These are phyloP conservation scores for Citrus unshiu DNA, from an alignment of 345 rosid species.

Conservation along the genomic window DNA sequence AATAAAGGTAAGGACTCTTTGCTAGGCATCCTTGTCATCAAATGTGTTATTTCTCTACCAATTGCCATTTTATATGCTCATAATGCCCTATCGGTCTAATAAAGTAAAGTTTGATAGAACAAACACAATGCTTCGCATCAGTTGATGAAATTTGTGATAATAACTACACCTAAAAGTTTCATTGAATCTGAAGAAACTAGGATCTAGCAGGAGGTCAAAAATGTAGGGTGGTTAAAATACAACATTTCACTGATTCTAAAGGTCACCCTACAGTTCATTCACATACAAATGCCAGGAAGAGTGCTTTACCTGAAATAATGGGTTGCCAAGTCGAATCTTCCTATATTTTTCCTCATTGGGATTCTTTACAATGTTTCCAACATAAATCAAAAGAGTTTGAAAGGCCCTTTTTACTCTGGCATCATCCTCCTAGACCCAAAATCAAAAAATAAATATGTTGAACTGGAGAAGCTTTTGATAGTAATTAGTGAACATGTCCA, in stretches of 20 bases:
- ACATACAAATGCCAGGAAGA: neutral
- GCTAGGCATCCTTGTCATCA: neutral
- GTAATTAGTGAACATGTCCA: neutral
- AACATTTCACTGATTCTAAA: neutral
- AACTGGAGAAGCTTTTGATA: neutral
- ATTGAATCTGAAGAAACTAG: neutral
- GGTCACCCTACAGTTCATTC: neutral
- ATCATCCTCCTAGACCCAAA: constrained; percentile 45
- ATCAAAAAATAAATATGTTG: neutral
- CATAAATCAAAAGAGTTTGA: constrained; percentile 60
- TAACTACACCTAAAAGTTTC: neutral
- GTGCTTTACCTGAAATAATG: constrained; percentile 46
- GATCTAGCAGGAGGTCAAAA: neutral
- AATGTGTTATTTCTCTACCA: neutral
- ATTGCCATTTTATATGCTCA: neutral
- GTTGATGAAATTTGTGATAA: neutral
- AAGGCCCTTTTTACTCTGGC: constrained; percentile 52
- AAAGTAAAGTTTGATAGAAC: neutral
- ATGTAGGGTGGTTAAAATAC: neutral
- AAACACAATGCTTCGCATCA: neutral
- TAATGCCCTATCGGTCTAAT: neutral
- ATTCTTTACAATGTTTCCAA: constrained; percentile 54
- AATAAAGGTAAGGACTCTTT: neutral
- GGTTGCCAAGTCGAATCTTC: constrained; percentile 63
- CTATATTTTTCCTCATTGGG: constrained; percentile 65